phyloP scores from a whole-genome alignment of 2,329 filamentous ascomycete genomes.

The Septoria linicola region DNA sequence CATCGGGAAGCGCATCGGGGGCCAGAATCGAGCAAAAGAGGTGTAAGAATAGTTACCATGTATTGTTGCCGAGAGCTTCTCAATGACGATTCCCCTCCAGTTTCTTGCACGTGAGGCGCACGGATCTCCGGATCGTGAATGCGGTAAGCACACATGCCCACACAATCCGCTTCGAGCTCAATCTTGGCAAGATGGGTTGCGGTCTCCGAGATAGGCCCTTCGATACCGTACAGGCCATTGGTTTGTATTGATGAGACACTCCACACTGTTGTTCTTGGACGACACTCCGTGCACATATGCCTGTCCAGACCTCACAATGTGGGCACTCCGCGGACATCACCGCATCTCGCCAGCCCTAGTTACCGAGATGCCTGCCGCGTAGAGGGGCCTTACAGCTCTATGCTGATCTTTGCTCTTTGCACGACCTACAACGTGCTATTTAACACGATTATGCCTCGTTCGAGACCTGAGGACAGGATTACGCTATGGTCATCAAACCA shows the following conservation, averaged over 20 bases:
- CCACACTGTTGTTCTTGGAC: background rate
- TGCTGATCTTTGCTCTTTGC: too few relatives aligned
- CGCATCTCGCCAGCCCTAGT: too few relatives aligned
- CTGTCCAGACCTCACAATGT: too few relatives aligned
- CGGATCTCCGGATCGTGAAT: background rate
- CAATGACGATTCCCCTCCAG: conserved; percentile 8
- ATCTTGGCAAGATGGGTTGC: background rate
- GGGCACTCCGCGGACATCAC: background rate
- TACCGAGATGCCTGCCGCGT: too few relatives aligned
- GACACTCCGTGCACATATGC: background rate
- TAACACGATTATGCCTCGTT: too few relatives aligned
- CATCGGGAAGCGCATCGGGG: conserved; percentile 9
- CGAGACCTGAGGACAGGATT: too few relatives aligned
- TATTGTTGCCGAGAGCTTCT: conserved; percentile 9
- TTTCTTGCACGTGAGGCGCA: too few relatives aligned
- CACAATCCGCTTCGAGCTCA: background rate
- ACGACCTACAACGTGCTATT: too few relatives aligned
- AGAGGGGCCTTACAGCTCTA: too few relatives aligned
- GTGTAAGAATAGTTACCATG: conserved; percentile 9
- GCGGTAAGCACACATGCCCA: background rate
- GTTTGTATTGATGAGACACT: too few relatives aligned
- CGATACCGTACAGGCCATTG: too few relatives aligned
- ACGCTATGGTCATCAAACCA: too few relatives aligned
- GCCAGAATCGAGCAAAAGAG: background rate
- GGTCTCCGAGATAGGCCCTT: background rate